These are phyloP conservation scores for Conticribra weissflogii DNA, from an alignment of 108 stramenopile genomes.

Conservation along the genomic window DNA sequence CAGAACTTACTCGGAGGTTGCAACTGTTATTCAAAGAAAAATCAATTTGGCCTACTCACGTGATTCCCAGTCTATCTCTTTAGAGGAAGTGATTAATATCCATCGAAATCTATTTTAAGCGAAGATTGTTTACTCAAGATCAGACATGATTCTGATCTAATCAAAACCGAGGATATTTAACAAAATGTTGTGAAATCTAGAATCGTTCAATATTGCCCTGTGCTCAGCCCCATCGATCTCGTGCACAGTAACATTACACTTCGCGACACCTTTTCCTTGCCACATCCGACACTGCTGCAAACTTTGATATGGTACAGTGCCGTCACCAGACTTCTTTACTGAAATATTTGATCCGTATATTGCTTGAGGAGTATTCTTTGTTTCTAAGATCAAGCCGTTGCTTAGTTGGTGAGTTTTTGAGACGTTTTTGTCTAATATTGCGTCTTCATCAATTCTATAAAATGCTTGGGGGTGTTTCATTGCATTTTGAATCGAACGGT, in stretches of 20 bases:
- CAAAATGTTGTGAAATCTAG: conserved; percentile 52
- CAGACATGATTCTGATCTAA: too few species aligned
- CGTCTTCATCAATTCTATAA: conserved; percentile 45
- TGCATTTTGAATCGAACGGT: conserved; percentile 4
- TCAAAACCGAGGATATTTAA: conserved; percentile 25
- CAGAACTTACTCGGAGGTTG: background rate
- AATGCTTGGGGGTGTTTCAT: conserved; percentile 15
- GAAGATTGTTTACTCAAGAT: too few species aligned
- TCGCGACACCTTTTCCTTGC: conserved; percentile 29
- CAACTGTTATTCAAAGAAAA: background rate
- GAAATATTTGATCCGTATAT: conserved; percentile 5
- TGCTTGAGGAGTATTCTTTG: conserved; percentile 42
- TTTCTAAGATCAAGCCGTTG: conserved; percentile 58
- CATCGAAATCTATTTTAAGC: too few species aligned
- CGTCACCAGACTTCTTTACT: conserved; percentile 42
- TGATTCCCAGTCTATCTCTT: background rate
- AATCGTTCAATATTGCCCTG: conserved; percentile 46
- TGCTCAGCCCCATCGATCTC: conserved; percentile 56
- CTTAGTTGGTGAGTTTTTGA: conserved; percentile 27
- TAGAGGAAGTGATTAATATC: too few species aligned
- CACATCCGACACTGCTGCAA: conserved; percentile 55
- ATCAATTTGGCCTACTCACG: background rate
- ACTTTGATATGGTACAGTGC: conserved; percentile 63
- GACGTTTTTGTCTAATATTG: conserved; percentile 21
- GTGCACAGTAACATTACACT: conserved; percentile 53